Evolutionary conservation across 2,329 filamentous ascomycete genomes (phyloP).

Genomic region (Calonectria hawksworthii): DNA sequence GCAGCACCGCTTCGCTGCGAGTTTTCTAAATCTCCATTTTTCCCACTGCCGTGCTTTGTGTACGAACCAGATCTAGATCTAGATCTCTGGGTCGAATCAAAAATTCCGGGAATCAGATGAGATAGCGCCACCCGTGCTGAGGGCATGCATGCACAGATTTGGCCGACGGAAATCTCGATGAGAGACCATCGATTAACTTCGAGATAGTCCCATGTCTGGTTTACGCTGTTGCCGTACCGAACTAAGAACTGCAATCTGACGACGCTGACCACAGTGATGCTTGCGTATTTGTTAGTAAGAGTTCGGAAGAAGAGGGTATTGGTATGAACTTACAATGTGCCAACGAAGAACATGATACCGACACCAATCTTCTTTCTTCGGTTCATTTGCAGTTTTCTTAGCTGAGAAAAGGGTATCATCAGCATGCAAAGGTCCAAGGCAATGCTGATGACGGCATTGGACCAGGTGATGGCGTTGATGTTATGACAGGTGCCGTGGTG

Average conservation of each 20-base stretch:
- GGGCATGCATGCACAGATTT: constrained; percentile 3
- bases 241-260: neutral
- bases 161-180: neutral
- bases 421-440: neutral
- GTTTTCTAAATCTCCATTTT: neutral
- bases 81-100: neutral
- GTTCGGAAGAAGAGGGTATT: neutral
- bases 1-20: neutral
- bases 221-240: neutral
- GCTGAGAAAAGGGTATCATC: neutral
- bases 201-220: neutral
- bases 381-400: neutral
- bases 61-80: neutral
- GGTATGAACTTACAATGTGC: neutral
- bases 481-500: neutral
- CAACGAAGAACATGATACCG: neutral
- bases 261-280: neutral
- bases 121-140: neutral
- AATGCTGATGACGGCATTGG: neutral
- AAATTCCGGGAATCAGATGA: neutral
- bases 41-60: neutral
- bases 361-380: neutral
- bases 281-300: neutral
- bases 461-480: neutral
- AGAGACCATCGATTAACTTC: neutral